Evolutionary conservation across 306 rosid genomes (phyloP), one percentile per base, ranked within the genome.

Genomic region (Dalbergia cultrata): DNA sequence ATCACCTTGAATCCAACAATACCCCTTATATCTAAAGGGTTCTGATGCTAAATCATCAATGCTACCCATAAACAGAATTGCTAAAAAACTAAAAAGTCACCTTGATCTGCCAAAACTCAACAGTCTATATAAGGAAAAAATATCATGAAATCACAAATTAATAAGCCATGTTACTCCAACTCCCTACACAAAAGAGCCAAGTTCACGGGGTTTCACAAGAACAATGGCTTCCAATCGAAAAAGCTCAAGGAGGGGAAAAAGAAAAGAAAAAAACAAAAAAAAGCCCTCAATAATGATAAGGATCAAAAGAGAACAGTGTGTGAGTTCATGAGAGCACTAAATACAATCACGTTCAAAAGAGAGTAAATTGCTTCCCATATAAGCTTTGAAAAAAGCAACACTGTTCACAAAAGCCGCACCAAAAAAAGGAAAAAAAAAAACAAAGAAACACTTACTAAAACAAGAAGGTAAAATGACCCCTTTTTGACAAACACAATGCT

Each of bases 321-420:
- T 0, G 63, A 84, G 85, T 81, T 82, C 87, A 80, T 67, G 85
- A 84, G 45, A 49, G 67, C 80, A 86, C 82, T 89, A 77, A 94
- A 89, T 86, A 83, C 86, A 67, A 79, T 90, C 98, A 90, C 90
- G 88, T 85, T 86, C 86, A 74, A 88, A 84, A 88, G 87, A 69
- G 86, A 74, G 84, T 87, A 74, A 88, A 78, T 89, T 89, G 98
- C 98, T 92, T 94, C 93, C 76, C 44, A 88, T 82, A 88, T 85
- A 94, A 86, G 98, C 90, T 90, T 92, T 87, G 84, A 47, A 59
- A 86, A 91, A 94, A 87, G 88, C 78, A 83, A 67, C 62, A 70
- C 80, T 68, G 67, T 80, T 65, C 82, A 83, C 74, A 80, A 88
- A 86, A 77, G 88, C 64, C 72, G 80, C 67, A 7, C 9, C 47